Evolutionary conservation across 768 basidiomycete genomes (phyloP), one percentile per base, ranked within the genome.

Genomic region (Lactarius vividus): DNA sequence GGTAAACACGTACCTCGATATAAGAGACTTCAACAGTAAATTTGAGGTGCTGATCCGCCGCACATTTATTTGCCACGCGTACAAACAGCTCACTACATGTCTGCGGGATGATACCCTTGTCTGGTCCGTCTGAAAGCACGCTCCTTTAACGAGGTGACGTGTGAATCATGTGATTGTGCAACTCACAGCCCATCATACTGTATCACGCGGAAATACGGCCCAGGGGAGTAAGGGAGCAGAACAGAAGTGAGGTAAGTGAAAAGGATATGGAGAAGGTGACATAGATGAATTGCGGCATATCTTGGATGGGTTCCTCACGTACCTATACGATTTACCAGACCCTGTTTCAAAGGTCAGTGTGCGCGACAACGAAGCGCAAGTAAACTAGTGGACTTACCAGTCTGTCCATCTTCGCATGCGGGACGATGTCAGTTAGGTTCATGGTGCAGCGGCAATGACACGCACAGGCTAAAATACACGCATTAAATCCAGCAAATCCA

Each of bases 1-100:
- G 29, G 44, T 15, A 29, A 39, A n/a, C 16, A 73, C 80, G 60
- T 61, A 91, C 91, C 84, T 96, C 96, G 67, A 97, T 97, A 74
- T 97, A 98, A 5, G 95, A 97, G n/a, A 97, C 96, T 78, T 98
- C 96, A 49, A 99, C 96, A 2, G 91, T 89, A 72, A 94, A 96
- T 64, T 80, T 85, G 66, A 94, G 71, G 71, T 88, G 88, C 11
- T 86, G 75, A 73, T 95, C 91, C 59, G 72, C 75, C 1, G 81
- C 79, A 70, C 79, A 86, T 76, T 89, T 88, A 37, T 82, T 73
- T 54, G 81, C 83, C 57, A 96, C 92, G 61, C 96, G 88, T 69
- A 85, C 81, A 77, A 99, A 99, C 35, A 99, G 81, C 75, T 97
- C 95, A 58, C 85, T 87, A 72, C 96, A 98, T 55, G 95, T 97